These are phyloP conservation scores for Rhynchosporium graminicola DNA, from an alignment of 2,329 filamentous ascomycete genomes.

Conservation along the genomic window DNA sequence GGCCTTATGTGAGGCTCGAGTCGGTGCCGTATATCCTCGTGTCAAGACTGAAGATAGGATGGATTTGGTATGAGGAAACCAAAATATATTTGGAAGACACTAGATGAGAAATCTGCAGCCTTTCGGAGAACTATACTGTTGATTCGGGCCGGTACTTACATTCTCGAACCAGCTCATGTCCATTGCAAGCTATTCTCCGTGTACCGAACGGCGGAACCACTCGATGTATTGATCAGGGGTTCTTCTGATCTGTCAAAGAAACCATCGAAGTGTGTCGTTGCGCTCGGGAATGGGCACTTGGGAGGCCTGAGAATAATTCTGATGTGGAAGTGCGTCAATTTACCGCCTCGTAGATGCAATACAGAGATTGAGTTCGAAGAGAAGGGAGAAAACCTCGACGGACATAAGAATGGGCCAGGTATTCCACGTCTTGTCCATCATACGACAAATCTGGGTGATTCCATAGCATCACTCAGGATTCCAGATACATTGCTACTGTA, in stretches of 20 bases:
- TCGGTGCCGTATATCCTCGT: conserved; percentile 4
- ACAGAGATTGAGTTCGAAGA: conserved; percentile 27
- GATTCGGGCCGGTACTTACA: neutral
- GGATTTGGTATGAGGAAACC: neutral
- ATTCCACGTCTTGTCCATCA: conserved; percentile 30
- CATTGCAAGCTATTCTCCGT: neutral
- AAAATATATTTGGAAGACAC: neutral
- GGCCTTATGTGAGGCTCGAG: neutral
- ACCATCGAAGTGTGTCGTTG: too few relatives aligned
- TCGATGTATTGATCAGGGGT: neutral
- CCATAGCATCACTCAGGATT: conserved; percentile 23
- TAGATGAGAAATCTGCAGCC: neutral
- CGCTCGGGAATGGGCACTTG: neutral
- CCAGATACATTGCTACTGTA: conserved; percentile 28
- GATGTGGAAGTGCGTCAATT: too few relatives aligned
- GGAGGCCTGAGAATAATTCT: neutral
- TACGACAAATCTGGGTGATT: conserved; percentile 28
- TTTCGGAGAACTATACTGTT: neutral
- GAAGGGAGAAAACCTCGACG: conserved; percentile 30
- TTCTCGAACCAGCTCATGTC: neutral
- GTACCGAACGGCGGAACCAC: neutral
- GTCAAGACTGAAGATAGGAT: neutral
- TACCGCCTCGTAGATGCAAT: conserved; percentile 4
- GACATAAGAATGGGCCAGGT: conserved; percentile 30
- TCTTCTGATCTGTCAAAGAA: neutral